Conservation (phyloP, 257 asterid genomes). For the Solanum sparsipilum region DNA sequence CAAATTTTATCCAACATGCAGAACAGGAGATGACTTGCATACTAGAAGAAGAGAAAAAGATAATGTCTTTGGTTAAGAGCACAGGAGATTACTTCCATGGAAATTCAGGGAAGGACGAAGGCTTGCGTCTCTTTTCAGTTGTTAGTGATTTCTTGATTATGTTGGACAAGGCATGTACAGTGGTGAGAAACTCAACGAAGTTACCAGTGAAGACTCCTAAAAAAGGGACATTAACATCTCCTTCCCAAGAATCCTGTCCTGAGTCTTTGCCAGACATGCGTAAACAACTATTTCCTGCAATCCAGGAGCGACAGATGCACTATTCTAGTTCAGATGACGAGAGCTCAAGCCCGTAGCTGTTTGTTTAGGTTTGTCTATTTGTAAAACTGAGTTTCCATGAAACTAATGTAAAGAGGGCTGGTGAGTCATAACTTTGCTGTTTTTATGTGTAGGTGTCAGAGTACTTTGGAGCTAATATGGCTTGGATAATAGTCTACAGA, state of each 20-base stretch:
- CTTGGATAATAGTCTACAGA: neutral
- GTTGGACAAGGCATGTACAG: slow-evolving; percentile 64
- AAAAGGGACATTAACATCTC: slow-evolving; percentile 31
- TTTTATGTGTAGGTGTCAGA: neutral
- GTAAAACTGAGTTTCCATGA: neutral
- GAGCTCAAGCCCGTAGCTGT: slow-evolving; percentile 15
- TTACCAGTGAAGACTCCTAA: slow-evolving; percentile 19
- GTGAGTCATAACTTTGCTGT: neutral
- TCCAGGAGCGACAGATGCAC: slow-evolving; percentile 42
- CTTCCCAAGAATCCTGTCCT: slow-evolving; percentile 33
- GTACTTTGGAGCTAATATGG: neutral
- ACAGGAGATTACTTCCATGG: slow-evolving; percentile 92
- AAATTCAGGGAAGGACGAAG: slow-evolving; percentile 59
- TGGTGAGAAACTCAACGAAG: slow-evolving; percentile 32
- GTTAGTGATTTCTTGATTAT: slow-evolving; percentile 71
- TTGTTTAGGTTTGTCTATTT: neutral
- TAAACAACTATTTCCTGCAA: slow-evolving; percentile 54
- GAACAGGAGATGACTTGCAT: slow-evolving; percentile 41
- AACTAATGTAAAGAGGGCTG: neutral
- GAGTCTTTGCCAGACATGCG: slow-evolving; percentile 37
- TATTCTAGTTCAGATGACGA: slow-evolving; percentile 63
- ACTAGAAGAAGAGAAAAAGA: slow-evolving; percentile 50
- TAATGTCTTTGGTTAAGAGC: slow-evolving; percentile 59
- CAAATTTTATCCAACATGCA: slow-evolving; percentile 35
- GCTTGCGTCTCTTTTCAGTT: slow-evolving; percentile 45